Base-by-base conservation (phyloP, 2,329 filamentous ascomycete genomes). In the Verruconis gallopava region DNA sequence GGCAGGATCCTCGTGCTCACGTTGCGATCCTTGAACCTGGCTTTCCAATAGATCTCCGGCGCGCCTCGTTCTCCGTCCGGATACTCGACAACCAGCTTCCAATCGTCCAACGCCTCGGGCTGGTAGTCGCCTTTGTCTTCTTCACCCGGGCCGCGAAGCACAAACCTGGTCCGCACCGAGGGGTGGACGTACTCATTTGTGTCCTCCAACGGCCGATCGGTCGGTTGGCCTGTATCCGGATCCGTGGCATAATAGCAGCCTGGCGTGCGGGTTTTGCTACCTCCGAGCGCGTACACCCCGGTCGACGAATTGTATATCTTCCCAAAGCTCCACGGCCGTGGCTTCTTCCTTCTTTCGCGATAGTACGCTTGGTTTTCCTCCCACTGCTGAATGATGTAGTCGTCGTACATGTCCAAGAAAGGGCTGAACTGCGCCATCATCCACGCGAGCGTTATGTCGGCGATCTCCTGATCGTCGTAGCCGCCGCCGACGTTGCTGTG, bases 401-500 rank as follows among this genome's bases (percentile, higher is more conserved):
- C 62, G 3, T 60, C 55, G 40, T 67, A 57, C 50, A 70, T 62
- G 45, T 69, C 67, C 44, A 68, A 50, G 35, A 68, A 67, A 1
- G 61, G 60, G 40, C 63, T 57, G 35, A 72, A 53, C 44, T 73
- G 68, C 39, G 64, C 62, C 50, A 73, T 69, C 71, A 75, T 74
- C 71, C 71, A 75, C 3, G 70, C 71, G 1, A 74, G 53, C 4
- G 65, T 63, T 20, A 73, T 70, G 32, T 72, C 67, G 9, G 67
- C 63, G 22, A 69, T 59, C 21, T 70, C 62, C 46, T 64, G 60
- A 42, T 68, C 64, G 19, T 57, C 53, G 40, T 58, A 60, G 5
- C 64, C 65, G n/a, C 66, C 66, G 6, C 66, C 66, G 9, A 68
- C 47, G 43, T 67, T 67, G 18, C 53, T 51, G 44, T 69, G 66